A percentile compares a stretch with the other conserved stretches of the same genome.
Evolutionary conservation across 1,284 basidiomycete genomes (phyloP).

Genomic region (Lentinus polychrous): DNA sequence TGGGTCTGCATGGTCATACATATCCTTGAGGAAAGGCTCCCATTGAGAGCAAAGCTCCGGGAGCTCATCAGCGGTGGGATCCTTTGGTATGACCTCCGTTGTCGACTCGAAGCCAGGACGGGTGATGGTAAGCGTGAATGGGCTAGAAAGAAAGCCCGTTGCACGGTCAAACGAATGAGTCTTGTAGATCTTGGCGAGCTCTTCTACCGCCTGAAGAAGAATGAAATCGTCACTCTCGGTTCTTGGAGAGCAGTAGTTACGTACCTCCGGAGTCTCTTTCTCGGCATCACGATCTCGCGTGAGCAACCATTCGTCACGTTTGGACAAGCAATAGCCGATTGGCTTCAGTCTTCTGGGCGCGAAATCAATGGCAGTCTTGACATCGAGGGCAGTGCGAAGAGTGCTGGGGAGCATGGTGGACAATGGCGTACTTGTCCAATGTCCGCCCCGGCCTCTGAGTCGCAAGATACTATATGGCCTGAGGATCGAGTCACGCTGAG

Average conservation of each 20-base stretch:
- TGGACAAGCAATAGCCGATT: background rate
- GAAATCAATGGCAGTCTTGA: background rate
- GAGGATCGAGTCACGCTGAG: too few species aligned
- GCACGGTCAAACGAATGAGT: background rate
- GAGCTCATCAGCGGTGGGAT: background rate
- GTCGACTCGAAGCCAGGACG: background rate
- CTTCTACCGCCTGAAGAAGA: background rate
- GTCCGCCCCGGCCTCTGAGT: too few species aligned
- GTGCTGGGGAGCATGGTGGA: background rate
- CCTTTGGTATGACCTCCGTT: background rate
- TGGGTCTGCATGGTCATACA: conserved; percentile 14
- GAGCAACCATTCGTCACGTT: background rate
- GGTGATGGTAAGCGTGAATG: background rate
- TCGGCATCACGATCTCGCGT: background rate
- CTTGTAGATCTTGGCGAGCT: background rate
- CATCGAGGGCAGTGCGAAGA: background rate
- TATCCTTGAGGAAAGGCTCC: background rate
- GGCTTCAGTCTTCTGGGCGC: background rate
- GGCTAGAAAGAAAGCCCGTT: background rate
- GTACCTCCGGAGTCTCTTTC: background rate
- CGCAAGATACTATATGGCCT: too few species aligned
- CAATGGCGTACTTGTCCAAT: too few species aligned
- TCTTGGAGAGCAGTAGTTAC: too few species aligned
- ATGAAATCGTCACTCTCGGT: too few species aligned
- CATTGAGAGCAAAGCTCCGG: background rate